A percentile compares a stretch with the other conserved stretches of the same genome.
phyloP scores from a whole-genome alignment of 768 basidiomycete genomes.

The Podaxis sp. region DNA sequence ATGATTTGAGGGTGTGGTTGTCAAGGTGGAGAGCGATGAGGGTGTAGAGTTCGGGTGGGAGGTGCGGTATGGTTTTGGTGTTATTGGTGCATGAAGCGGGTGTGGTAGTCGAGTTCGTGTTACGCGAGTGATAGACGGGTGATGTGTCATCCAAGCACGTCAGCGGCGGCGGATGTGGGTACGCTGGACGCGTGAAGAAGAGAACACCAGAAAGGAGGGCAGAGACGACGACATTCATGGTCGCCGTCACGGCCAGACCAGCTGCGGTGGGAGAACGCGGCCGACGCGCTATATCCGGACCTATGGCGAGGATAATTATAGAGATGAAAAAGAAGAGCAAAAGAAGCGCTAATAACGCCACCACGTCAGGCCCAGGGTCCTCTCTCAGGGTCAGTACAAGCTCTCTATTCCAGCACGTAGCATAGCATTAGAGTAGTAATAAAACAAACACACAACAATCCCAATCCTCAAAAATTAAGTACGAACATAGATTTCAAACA shows the following conservation, averaged over 20 bases:
- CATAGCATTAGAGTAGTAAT: background rate
- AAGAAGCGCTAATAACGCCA: no score
- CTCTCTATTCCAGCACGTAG: background rate
- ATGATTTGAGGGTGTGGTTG: background rate
- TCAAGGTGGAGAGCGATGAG: slow-evolving; percentile 5
- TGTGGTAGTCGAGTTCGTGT: background rate
- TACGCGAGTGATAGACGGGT: background rate
- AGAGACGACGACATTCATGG: background rate
- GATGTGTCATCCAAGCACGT: background rate
- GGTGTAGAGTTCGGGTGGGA: slow-evolving; percentile 10
- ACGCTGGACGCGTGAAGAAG: background rate
- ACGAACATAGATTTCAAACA: background rate
- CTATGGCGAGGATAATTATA: background rate
- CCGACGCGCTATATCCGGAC: no score
- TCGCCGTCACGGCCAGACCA: background rate
- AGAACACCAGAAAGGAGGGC: background rate
- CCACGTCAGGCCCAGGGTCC: background rate
- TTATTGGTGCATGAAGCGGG: background rate
- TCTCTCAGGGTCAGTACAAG: background rate
- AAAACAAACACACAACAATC: background rate
- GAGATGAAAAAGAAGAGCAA: background rate
- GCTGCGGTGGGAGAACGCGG: background rate
- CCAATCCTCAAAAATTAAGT: slow-evolving; percentile 14
- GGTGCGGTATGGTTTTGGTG: background rate
- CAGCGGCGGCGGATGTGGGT: background rate